Evolutionary conservation across 2,329 filamentous ascomycete species (phyloP).

Genomic region (Tricladium varicosporioides): DNA sequence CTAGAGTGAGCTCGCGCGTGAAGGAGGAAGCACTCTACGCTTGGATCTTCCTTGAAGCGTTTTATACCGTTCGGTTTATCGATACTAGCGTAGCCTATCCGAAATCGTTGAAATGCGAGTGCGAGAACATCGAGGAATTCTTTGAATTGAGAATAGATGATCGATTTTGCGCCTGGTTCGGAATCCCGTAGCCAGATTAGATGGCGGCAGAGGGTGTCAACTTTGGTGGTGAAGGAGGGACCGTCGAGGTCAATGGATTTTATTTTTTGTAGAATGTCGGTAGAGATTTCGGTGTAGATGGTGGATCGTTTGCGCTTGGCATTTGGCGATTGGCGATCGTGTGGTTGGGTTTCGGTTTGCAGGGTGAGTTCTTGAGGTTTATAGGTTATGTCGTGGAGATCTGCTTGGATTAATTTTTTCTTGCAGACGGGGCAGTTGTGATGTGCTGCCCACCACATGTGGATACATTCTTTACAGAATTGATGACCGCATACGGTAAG

Average conservation of each 20-base stretch:
- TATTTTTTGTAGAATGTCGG: conserved; percentile 72
- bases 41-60: conserved; percentile 72
- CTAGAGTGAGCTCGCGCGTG: conserved; percentile 87
- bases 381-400: conserved; percentile 82
- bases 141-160: conserved; percentile 91
- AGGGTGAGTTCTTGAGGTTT: conserved; percentile 73
- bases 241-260: conserved; percentile 73
- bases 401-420: conserved; percentile 56
- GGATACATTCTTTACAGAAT: conserved; percentile 87
- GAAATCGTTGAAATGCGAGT: conserved; percentile 66
- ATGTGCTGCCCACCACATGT: conserved; percentile 71
- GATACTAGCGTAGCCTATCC: conserved; percentile 72
- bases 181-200: conserved; percentile 80
- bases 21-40: conserved; percentile 78
- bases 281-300: conserved; percentile 78
- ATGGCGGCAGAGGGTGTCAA: conserved; percentile 80
- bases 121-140: conserved; percentile 76
- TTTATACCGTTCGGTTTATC: conserved; percentile 67
- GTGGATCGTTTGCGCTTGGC: conserved; percentile 31
- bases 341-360: conserved; percentile 51
- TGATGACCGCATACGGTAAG: conserved; percentile 88
- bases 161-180: conserved; percentile 83
- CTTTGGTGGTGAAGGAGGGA: conserved; percentile 81
- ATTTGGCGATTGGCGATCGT: conserved; percentile 23
- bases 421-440: conserved; percentile 86